Evolutionary conservation across 1,284 basidiomycete species (phyloP).

Genomic region (Vanrija pseudolonga): DNA sequence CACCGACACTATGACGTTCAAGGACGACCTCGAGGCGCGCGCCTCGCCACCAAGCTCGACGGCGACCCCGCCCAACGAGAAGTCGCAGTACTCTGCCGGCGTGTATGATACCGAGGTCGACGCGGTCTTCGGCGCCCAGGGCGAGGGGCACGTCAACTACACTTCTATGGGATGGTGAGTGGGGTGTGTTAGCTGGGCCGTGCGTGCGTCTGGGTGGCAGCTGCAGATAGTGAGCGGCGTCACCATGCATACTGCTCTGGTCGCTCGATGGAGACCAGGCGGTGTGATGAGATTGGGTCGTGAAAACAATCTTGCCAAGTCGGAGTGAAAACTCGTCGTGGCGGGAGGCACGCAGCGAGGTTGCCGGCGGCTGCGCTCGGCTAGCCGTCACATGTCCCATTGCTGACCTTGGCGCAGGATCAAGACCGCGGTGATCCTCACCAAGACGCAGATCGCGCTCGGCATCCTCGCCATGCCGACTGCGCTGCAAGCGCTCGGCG

Average conservation of each 20-base stretch:
- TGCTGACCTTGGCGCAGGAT: conserved; percentile 19
- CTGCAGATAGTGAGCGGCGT: too few relatives aligned
- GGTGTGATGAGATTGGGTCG: too few relatives aligned
- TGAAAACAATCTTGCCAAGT: too few relatives aligned
- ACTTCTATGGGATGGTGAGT: conserved; percentile 39
- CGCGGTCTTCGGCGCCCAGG: conserved; percentile 30
- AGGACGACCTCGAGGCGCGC: too few relatives aligned
- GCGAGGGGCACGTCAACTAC: conserved; percentile 35
- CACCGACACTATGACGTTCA: too few relatives aligned
- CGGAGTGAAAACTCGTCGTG: not conserved
- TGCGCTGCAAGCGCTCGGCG: conserved; percentile 23
- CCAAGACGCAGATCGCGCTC: conserved; percentile 28
- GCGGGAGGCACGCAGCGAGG: too few relatives aligned
- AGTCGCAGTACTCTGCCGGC: not conserved
- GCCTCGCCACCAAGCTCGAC: too few relatives aligned
- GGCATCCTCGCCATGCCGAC: conserved; percentile 36
- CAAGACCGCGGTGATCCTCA: conserved; percentile 32
- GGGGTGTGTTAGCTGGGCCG: not conserved
- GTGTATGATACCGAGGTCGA: conserved; percentile 10
- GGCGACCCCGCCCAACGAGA: too few relatives aligned
- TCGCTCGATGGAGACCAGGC: too few relatives aligned
- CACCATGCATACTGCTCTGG: too few relatives aligned
- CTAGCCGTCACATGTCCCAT: too few relatives aligned
- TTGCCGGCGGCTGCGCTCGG: not conserved
- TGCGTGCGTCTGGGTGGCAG: too few relatives aligned